Evolutionary conservation across 1,284 basidiomycete species (phyloP), one percentile per base, ranked within the genome.

Genomic region (Leccinum pallidistipes): DNA sequence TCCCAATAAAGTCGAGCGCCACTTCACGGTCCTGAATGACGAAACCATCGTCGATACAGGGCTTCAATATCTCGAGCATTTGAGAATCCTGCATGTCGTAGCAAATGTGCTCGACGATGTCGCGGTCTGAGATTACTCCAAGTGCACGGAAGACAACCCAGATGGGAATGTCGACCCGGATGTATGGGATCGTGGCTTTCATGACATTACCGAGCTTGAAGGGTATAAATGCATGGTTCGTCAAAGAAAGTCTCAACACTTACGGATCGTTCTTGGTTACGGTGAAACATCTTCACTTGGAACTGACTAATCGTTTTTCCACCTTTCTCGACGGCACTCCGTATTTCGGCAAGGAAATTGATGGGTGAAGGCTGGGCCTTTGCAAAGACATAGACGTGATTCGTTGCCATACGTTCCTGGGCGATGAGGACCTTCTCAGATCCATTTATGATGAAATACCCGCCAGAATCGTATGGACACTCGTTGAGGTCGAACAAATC

Each of bases 381-480:
- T 62, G 96, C 95, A 75, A 99, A 99, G 62, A 98, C 96, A 76
- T 99, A 99, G 69, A 99, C 97, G 72, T 98, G 96, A 78, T 99
- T 99, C 47, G 95, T 97, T 9, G 97, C 97, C 96, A 99, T 99
- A 58, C 97, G 88, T 77, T 99, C 97, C 76, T 99, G 97, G 0
- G 97, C 97, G 77, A 99, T 99, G 66, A 99, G 83, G 31, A 99
- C 97, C 78, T 99, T 99, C 77, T 99, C 97, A 1, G 97, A 99
- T 31, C 97, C 97, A 71, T 98, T 99, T 81, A 99, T 98, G 76
- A 99, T 94, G 76, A 99, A 99, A 78, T 99, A 99, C 63, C 97
- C 97, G 75, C 97, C 97, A 59, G 94, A 94, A 77, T 99, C 97
- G 73, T 96, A 97, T 2, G 97, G 97, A 71, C 97, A 99, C 78